Percentiles rank a stretch among this genome's conserved stretches.
Conservation (phyloP, 1,284 basidiomycete species). For the Apiotrichum laibachii region DNA sequence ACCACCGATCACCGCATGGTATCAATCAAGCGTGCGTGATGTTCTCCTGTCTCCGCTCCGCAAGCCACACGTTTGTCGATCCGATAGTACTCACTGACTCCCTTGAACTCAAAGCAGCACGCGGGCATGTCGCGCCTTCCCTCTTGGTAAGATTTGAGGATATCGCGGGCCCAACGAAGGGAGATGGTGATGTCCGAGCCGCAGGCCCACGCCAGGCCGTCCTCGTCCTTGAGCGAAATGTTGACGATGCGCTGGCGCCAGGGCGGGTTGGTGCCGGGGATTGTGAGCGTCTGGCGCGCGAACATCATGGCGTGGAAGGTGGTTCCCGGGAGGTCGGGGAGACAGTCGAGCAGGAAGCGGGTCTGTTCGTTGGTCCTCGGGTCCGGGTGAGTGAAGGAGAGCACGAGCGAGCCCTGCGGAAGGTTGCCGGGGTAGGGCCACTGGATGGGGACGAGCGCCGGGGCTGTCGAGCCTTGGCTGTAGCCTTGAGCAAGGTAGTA, state of each 20-base stretch:
- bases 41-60: too few relatives aligned
- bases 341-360: conserved; percentile 31
- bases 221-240: conserved; percentile 30
- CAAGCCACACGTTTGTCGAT: too few relatives aligned
- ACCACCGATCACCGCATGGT: background rate
- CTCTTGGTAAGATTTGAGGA: conserved; percentile 22
- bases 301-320: conserved; percentile 29
- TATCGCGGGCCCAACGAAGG: conserved; percentile 29
- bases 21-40: too few relatives aligned
- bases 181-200: conserved; percentile 31
- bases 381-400: conserved; percentile 11
- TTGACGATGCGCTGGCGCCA: conserved; percentile 35
- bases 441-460: conserved; percentile 6
- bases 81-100: conserved; percentile 32
- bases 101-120: conserved; percentile 41
- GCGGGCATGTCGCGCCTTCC: conserved; percentile 23
- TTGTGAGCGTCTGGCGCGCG: conserved; percentile 14
- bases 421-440: conserved; percentile 5
- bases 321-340: conserved; percentile 37
- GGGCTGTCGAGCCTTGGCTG: background rate
- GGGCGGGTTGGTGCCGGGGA: conserved; percentile 5
- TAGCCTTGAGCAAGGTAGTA: background rate
- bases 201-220: conserved; percentile 33
- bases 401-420: conserved; percentile 4
- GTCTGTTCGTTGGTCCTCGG: conserved; percentile 16